Base-by-base conservation (phyloP, 352 stramenopile species). In the Pythium volutum region DNA sequence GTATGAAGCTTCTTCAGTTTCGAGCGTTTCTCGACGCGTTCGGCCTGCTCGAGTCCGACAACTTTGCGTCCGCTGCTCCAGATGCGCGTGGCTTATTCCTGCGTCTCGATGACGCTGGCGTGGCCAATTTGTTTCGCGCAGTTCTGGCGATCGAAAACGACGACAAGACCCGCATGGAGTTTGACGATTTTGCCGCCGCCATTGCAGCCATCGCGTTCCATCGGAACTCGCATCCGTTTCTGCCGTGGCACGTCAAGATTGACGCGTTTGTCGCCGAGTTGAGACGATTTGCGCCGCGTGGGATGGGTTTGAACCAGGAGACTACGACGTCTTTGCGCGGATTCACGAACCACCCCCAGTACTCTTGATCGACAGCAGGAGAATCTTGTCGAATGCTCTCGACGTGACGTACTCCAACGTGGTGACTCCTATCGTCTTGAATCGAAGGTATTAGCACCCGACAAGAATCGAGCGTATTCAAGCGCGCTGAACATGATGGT, bases 101-200 rank as follows among this genome's bases (percentile, higher is more conserved):
- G 0, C 67, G 62, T 25, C 33, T 84, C 23, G 14, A 66, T 31
- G 43, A 68, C 0, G 20, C 46, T n/a, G 69, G 62, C 15, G 76
- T 70, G 1, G 64, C 67, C 5, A 64, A 71, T 3, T 38, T 89
- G 0, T 89, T 89, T 50, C 62, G 55, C 7, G 67, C 69, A 0
- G 74, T 78, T 16, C 84, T 89, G 76, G 45, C 68, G 12, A 62
- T 84, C 11, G 76, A 87, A 23, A 84, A 82, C 46, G 69, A 73
- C 43, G 80, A 87, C 62, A 64, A 65, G 4, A 54, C 67, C 3
- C 73, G 75, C 52, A 75, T 89, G 29, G 80, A 89, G 48, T 86
- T 88, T 38, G 75, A 84, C 47, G 80, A 89, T 45, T 89, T 89
- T 36, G 47, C 75, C 3, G 61, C 70, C 3, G 76, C 76, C 5